Percentiles rank a stretch among this genome's conserved stretches.
Conservation (phyloP, 148 eudicot species). For the Arctostaphylos glauca region DNA sequence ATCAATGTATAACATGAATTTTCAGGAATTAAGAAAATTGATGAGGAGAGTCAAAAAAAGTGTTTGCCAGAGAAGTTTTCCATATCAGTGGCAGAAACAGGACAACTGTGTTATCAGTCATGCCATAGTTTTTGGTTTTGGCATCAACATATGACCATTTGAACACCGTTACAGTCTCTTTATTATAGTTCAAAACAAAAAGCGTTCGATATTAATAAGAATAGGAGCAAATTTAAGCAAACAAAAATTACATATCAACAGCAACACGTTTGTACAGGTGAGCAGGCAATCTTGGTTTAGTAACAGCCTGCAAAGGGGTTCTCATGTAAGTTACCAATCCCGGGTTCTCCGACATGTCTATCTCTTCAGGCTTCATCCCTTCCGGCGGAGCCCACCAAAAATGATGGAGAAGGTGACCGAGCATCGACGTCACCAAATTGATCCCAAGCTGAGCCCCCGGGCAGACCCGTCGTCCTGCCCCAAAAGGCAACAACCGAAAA, state of each 20-base stretch:
- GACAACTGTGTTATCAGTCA: no score
- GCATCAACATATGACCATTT: background rate
- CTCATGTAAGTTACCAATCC: conserved; percentile 80
- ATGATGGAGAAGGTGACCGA: conserved; percentile 79
- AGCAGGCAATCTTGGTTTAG: conserved; percentile 62
- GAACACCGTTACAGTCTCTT: background rate
- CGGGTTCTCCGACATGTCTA: conserved; percentile 69
- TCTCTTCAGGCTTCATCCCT: conserved; percentile 59
- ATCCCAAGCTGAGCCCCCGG: conserved; percentile 84
- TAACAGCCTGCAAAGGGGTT: conserved; percentile 57
- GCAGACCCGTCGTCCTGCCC: conserved; percentile 78
- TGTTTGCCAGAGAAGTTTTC: no score
- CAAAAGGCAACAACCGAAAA: conserved; percentile 69
- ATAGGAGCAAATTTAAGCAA: background rate
- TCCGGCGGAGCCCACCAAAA: conserved; percentile 58
- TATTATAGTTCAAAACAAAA: background rate
- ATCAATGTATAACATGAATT: no score
- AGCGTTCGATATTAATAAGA: background rate
- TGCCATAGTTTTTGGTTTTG: no score
- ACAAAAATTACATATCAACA: conserved; percentile 3
- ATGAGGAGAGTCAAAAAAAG: no score
- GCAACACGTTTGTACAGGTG: conserved; percentile 61
- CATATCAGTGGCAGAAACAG: no score
- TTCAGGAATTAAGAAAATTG: no score
- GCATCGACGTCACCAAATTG: conserved; percentile 72